These are phyloP conservation scores for Mucuna pruriens DNA, from an alignment of 306 rosid species.

Conservation along the genomic window DNA sequence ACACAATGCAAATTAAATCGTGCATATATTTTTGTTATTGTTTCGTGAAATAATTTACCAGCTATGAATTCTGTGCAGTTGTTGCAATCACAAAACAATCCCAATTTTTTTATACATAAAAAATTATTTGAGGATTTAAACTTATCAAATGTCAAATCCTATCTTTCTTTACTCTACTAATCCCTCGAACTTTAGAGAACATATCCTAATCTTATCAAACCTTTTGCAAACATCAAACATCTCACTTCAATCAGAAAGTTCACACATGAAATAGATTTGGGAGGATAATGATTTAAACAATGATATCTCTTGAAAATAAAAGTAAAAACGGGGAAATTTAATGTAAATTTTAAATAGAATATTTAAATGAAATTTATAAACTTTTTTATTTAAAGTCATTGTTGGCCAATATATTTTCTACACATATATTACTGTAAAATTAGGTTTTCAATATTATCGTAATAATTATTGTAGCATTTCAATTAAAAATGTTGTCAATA, in stretches of 20 bases:
- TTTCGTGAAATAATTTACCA: not conserved
- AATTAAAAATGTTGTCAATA: not conserved
- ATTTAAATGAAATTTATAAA: not conserved
- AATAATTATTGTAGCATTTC: not conserved
- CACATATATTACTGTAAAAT: not conserved
- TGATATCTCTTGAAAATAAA: no score
- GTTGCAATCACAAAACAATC: not conserved
- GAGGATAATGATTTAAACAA: not conserved
- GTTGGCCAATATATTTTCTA: not conserved
- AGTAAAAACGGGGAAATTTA: not conserved
- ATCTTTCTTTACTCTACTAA: not conserved
- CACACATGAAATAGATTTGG: not conserved
- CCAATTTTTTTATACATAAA: not conserved
- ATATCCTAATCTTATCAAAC: not conserved
- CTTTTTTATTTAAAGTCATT: not conserved
- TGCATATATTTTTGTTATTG: not conserved
- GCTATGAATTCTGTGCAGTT: not conserved
- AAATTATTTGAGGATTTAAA: no score
- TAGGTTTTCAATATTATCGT: not conserved
- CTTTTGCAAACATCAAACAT: no score
- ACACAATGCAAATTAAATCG: not conserved
- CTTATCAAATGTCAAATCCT: not conserved
- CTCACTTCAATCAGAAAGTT: not conserved
- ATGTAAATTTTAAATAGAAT: not conserved
- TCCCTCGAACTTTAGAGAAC: not conserved